phyloP scores from a whole-genome alignment of 345 rosid species.

The Eucalyptus guilfoylei region DNA sequence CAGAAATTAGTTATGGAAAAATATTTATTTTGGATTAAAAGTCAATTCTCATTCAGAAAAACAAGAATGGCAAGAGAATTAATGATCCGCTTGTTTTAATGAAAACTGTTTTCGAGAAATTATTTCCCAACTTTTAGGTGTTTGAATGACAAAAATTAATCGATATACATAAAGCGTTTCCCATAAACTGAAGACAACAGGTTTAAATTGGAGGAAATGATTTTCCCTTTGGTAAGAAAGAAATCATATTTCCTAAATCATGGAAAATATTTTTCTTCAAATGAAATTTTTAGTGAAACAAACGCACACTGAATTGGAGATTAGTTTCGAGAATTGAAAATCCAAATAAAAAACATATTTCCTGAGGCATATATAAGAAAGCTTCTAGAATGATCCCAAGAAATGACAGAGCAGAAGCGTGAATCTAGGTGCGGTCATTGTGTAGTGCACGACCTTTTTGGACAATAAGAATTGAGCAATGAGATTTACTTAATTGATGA shows the following conservation, averaged over 20 bases:
- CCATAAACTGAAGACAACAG: fast-evolving
- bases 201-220: no score
- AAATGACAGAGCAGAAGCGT: neutral
- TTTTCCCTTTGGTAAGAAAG: no score
- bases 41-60: neutral
- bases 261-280: no score
- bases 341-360: neutral
- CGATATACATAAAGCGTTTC: fast-evolving
- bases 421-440: neutral
- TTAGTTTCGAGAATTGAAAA: neutral
- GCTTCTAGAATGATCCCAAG: neutral
- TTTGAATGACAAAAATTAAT: no score
- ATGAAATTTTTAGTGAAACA: no score
- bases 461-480: neutral
- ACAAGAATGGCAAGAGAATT: fast-evolving
- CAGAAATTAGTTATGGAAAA: neutral
- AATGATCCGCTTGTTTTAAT: fast-evolving
- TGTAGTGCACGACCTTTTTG: neutral
- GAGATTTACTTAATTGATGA: neutral
- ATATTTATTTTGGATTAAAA: neutral
- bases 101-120: fast-evolving
- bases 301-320: fast-evolving
- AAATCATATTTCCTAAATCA: neutral
- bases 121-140: fast-evolving
- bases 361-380: neutral